Conservation (phyloP, 176 grass and related monocot species). For the Chloris gayana region DNA sequence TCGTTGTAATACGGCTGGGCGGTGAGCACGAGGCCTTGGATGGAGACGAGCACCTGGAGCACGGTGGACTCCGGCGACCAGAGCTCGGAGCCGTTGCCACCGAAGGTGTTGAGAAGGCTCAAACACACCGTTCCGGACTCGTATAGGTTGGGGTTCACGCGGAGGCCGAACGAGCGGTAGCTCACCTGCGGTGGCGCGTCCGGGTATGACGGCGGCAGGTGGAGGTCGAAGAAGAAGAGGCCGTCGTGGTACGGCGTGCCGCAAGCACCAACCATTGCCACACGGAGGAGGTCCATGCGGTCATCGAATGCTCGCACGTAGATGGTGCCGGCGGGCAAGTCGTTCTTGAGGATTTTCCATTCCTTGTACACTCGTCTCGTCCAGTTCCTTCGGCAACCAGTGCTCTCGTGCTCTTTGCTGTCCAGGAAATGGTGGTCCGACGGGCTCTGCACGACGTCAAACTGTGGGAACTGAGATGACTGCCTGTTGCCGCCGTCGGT, state of each 20-base stretch:
- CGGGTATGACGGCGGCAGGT: too few relatives aligned
- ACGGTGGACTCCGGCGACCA: slow-evolving; percentile 23
- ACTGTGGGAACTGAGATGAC: too few relatives aligned
- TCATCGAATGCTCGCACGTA: slow-evolving; percentile 18
- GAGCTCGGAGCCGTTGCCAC: not conserved
- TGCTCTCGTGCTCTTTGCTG: not conserved
- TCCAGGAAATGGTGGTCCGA: too few relatives aligned
- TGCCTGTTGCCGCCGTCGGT: too few relatives aligned
- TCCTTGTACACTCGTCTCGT: not conserved
- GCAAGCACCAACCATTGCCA: not conserved
- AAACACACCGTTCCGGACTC: slow-evolving; percentile 37
- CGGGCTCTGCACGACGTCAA: too few relatives aligned
- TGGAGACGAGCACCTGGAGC: slow-evolving; percentile 4
- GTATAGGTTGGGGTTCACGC: slow-evolving; percentile 46
- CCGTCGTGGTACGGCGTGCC: too few relatives aligned
- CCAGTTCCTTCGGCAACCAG: not conserved
- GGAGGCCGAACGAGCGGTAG: too few relatives aligned
- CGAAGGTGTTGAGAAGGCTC: slow-evolving; percentile 30
- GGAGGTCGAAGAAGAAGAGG: too few relatives aligned
- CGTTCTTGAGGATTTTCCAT: slow-evolving; percentile 19
- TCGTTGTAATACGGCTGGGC: slow-evolving; percentile 24
- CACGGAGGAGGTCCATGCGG: slow-evolving; percentile 30
- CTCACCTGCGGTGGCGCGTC: too few relatives aligned
- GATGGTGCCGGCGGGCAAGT: slow-evolving; percentile 6
- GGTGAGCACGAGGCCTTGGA: slow-evolving; percentile 33